phyloP scores from a whole-genome alignment of 495 filamentous ascomycete genomes.

The Recurvomyces mirabilis region DNA sequence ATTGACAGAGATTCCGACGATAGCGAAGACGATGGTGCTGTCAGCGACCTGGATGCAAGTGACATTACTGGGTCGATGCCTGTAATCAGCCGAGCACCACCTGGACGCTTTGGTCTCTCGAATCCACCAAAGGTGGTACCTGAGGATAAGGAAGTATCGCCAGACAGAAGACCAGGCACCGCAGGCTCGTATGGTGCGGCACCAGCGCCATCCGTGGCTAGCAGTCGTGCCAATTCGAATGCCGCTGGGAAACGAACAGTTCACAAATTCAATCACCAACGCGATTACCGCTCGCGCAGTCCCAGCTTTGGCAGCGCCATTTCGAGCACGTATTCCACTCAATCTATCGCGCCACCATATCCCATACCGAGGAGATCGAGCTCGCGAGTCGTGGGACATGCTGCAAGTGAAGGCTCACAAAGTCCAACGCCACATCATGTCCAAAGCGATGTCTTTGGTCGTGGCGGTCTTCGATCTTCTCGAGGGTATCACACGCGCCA shows the following conservation, averaged over 20 bases:
- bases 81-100: slow-evolving; percentile 8
- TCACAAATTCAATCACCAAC: slow-evolving; percentile 59
- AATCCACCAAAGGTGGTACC: slow-evolving; percentile 33
- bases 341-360: slow-evolving; percentile 40
- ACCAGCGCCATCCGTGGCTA: slow-evolving; percentile 17
- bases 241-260: slow-evolving; percentile 38
- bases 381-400: slow-evolving; percentile 60
- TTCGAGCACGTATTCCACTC: slow-evolving; percentile 22
- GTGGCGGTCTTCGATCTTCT: slow-evolving; percentile 16
- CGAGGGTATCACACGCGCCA: slow-evolving; percentile 32
- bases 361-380: slow-evolving; percentile 83
- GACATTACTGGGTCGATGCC: slow-evolving; percentile 17
- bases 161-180: slow-evolving; percentile 18
- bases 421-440: slow-evolving; percentile 53
- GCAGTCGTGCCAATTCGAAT: slow-evolving; percentile 15
- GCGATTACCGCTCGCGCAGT: slow-evolving; percentile 54
- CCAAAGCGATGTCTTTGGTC: slow-evolving; percentile 6
- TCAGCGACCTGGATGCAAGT: slow-evolving; percentile 23
- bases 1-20: slow-evolving; percentile 14
- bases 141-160: slow-evolving; percentile 32
- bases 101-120: slow-evolving; percentile 27
- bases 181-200: slow-evolving; percentile 16
- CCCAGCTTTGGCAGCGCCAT: slow-evolving; percentile 57
- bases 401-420: slow-evolving; percentile 62
- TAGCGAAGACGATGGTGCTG: slow-evolving; percentile 16